A percentile compares a stretch with the other conserved stretches of the same genome.
phyloP scores from a whole-genome alignment of 2,329 filamentous ascomycete genomes.

The Elsinoe batatas region DNA sequence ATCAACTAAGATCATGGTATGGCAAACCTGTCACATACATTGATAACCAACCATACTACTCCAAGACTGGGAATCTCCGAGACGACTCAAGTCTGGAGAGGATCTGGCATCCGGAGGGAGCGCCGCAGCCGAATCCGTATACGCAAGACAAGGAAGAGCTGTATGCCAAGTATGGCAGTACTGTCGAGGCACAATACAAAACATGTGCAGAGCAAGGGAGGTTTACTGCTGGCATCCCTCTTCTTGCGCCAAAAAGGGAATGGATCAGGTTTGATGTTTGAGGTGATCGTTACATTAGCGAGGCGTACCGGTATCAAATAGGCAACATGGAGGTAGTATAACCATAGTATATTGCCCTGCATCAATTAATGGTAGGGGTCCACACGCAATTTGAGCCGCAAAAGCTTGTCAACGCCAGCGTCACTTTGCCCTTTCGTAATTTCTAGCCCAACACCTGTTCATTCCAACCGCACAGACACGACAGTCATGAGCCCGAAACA shows the following conservation, averaged over 20 bases:
- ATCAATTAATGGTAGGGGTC: background rate
- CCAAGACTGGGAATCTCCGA: slow-evolving; percentile 31
- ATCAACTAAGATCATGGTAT: slow-evolving; percentile 50
- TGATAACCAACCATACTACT: slow-evolving; percentile 38
- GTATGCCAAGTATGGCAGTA: slow-evolving; percentile 46
- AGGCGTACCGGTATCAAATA: background rate
- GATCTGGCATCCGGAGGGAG: slow-evolving; percentile 65
- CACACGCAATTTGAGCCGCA: slow-evolving; percentile 8
- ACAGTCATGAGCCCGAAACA: slow-evolving; percentile 10
- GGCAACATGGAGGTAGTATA: background rate
- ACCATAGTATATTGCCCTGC: background rate
- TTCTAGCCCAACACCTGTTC: slow-evolving; percentile 10
- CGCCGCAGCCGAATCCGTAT: slow-evolving; percentile 45
- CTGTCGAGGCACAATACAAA: slow-evolving; percentile 51
- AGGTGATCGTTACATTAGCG: background rate
- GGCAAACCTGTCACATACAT: slow-evolving; percentile 54
- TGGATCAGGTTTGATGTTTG: slow-evolving; percentile 41
- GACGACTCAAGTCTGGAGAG: slow-evolving; percentile 50
- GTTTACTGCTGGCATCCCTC: slow-evolving; percentile 67
- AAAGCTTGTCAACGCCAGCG: background rate
- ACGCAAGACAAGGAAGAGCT: slow-evolving; percentile 49
- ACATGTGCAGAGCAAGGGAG: slow-evolving; percentile 53
- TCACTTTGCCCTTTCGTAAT: slow-evolving; percentile 6
- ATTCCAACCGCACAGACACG: slow-evolving; percentile 6
- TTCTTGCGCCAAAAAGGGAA: slow-evolving; percentile 66